Evolutionary conservation across 257 asterid species (phyloP), one percentile per base, ranked within the genome.

Genomic region (Petrea volubilis): DNA sequence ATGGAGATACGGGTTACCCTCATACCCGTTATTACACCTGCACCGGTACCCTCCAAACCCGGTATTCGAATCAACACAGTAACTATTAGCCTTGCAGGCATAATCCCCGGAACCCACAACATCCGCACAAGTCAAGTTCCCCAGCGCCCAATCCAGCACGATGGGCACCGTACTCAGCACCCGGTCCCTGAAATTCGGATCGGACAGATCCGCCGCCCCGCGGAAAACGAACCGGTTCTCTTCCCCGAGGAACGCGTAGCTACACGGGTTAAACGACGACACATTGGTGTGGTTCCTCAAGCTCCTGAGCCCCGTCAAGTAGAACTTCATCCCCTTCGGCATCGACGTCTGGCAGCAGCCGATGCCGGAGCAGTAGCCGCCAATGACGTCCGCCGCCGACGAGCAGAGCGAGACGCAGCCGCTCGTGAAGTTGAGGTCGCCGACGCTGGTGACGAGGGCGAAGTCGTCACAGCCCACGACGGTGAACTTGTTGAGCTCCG

Each of bases 341-440:
- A 89, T 44, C 0, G 96, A n/a, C 1, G 82, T 84, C 72, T 92
- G 95, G 78, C 97, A 87, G 67, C 96, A 92, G 1, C 97, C 96
- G 12, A 77, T 67, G 6, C 96, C 96, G 2, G 89, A 60, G 77
- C 96, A 91, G 4, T 40, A 72, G 0, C 89, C 95, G 17, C 11
- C 56, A 8, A 53, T 38, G 38, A 84, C 89, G 2, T 84, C 82
- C 4, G 66, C 83, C 0, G 82, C 27, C 3, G 40, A 72, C 0
- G 81, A 57, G 61, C 97, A 91, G 12, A 82, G 41, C 1, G 90
- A 4, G 5, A 81, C 27, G 68, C 95, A 89, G 40, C 97, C 95
- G 33, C 85, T 76, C 0, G 82, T 80, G 79, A 86, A 84, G 24
- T 14, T 60, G 0, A 56, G 50, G 23, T 43, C 60, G 18, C 72